A percentile compares a stretch with the other conserved stretches of the same genome.
Conservation (phyloP, 1,284 basidiomycete genomes). For the Mycosarcoma maydis region DNA sequence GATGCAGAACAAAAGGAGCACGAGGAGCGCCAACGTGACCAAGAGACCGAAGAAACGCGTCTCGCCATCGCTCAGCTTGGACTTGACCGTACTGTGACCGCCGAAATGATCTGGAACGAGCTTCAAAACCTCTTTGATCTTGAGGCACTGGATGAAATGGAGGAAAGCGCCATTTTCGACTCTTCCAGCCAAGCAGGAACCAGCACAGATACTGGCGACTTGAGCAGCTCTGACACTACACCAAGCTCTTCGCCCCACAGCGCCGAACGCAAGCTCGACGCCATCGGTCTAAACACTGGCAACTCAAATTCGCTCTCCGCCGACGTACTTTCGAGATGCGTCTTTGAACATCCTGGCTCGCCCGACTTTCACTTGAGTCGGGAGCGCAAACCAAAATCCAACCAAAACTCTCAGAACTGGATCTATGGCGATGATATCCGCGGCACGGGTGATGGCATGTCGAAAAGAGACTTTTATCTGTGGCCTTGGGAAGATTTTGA, state of each 20-base stretch:
- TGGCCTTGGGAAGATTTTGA: constrained; percentile 49
- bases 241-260: constrained; percentile 6
- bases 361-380: constrained; percentile 37
- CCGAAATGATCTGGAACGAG: constrained; percentile 46
- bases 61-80: constrained; percentile 44
- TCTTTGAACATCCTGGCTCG: constrained; percentile 40
- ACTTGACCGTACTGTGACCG: constrained; percentile 20
- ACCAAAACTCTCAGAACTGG: constrained; percentile 33
- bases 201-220: constrained; percentile 26
- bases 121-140: constrained; percentile 53
- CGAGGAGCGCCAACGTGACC: constrained; percentile 36
- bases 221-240: constrained; percentile 27
- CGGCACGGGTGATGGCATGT: constrained; percentile 44
- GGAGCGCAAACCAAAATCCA: constrained; percentile 15
- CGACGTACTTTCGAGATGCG: constrained; percentile 19
- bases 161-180: constrained; percentile 46
- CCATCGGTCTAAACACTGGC: background rate
- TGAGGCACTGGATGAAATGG: constrained; percentile 56
- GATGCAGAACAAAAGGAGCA: constrained; percentile 32
- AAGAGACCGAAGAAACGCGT: constrained; percentile 23
- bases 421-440: constrained; percentile 35
- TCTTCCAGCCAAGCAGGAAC: constrained; percentile 39
- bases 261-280: constrained; percentile 15
- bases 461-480: constrained; percentile 43
- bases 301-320: constrained; percentile 10